A percentile compares a stretch with the other conserved stretches of the same genome.
These are phyloP conservation scores for Colletotrichum chrysophilum DNA, from an alignment of 2,329 filamentous ascomycete species.

Conservation along the genomic window DNA sequence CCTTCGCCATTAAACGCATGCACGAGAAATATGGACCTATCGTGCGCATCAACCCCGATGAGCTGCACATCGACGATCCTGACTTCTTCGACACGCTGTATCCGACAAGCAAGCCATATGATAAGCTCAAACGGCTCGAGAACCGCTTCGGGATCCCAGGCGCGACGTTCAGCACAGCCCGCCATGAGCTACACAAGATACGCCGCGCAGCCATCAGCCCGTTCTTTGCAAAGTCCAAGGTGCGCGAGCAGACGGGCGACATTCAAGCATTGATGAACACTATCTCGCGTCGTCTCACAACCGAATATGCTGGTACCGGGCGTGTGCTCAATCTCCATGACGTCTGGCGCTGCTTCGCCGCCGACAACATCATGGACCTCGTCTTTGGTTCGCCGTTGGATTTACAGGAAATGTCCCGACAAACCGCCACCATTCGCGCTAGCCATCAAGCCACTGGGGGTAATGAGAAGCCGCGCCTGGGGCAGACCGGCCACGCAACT, in stretches of 20 bases:
- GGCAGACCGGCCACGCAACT: background rate
- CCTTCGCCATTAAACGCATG: background rate
- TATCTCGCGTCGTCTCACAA: background rate
- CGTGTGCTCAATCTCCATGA: background rate
- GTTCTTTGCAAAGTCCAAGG: background rate
- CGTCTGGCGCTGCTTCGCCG: background rate
- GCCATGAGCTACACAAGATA: background rate
- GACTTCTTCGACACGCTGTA: background rate
- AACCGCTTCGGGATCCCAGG: background rate
- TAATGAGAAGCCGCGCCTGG: background rate
- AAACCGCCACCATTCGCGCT: background rate
- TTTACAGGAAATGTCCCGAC: background rate
- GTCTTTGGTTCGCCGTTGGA: background rate
- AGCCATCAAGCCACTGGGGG: background rate
- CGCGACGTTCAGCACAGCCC: background rate
- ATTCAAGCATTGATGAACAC: background rate
- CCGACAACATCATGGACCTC: background rate
- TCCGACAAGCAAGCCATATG: background rate
- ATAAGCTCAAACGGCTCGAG: background rate
- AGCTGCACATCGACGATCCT: background rate
- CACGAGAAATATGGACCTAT: background rate
- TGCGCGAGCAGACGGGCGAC: background rate
- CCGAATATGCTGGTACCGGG: background rate
- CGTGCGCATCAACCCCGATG: background rate
- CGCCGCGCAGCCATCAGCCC: background rate